Base-by-base conservation (phyloP, 192 early-diverging fungal species). In the Backusella mclennaniae region DNA sequence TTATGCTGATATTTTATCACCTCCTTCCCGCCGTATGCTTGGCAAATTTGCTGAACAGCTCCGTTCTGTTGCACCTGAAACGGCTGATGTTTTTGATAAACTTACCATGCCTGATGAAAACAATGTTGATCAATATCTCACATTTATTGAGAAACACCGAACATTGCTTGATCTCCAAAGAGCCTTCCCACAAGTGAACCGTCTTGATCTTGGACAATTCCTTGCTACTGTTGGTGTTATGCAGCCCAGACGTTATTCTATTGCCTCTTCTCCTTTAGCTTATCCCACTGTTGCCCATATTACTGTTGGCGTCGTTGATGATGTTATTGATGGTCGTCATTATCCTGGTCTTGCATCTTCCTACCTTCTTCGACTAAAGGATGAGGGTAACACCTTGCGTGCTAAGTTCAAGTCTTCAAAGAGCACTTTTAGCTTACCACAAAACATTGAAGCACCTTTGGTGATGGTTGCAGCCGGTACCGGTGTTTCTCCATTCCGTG, bases 391-490 rank as follows among this genome's bases (percentile, higher is more conserved):
- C 1, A 26, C 38, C 46, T 14, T 82, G 1, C 75, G 79, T 41
- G 82, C 78, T 3, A 15, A 35, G 2, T 44, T 83, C 44, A 83
- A 83, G 39, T 80, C 78, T 3, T 68, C 75, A 66, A 79, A 79
- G 78, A 73, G 71, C 21, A 66, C 71, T 1, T 97, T 96, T 85
- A 79, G 78, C 4, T 83, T 97, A 77, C 93, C 94, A 14, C 52
- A 49, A 1, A 84, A 89, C 68, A 75, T 82, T 33, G 74, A 77
- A 21, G 83, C 76, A 9, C 94, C 95, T 5, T 86, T 97, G 6
- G 87, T 98, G 26, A 94, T 98, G 94, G 90, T 98, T 66, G 93
- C 90, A 1, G 93, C 97, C 6, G 98, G 97, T 35, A 98, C 98
- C 0, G 98, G 98, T 11, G 84, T 99, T 3, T 90, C 96, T 21